Conservation (phyloP, 2,329 filamentous ascomycete genomes). For the Dactylellina drechsleri region DNA sequence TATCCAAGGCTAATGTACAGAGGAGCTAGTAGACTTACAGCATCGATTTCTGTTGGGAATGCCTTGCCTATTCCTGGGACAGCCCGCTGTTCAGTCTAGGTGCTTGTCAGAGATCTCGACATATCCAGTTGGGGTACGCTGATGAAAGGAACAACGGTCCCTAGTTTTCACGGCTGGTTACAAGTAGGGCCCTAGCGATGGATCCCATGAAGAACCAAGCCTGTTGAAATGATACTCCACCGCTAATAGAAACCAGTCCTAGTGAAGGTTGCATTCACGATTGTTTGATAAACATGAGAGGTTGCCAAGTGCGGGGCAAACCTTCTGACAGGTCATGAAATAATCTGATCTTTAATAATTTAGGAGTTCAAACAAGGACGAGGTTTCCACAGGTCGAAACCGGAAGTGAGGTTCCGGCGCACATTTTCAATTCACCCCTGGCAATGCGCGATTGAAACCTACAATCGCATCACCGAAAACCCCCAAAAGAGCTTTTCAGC, state of each 20-base stretch:
- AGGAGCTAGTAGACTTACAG: conserved; percentile 1
- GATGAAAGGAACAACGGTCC: conserved; percentile 32
- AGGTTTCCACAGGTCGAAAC: conserved; percentile 19
- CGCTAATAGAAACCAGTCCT: conserved; percentile 16
- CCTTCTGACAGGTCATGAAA: conserved; percentile 10
- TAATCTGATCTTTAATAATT: conserved; percentile 43
- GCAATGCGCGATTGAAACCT: conserved; percentile 31
- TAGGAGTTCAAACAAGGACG: conserved; percentile 17
- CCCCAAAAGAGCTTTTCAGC: conserved; percentile 12
- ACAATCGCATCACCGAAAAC: conserved; percentile 32
- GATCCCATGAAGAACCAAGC: conserved; percentile 14
- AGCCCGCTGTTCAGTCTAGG: conserved; percentile 10
- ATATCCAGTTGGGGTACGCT: conserved; percentile 29
- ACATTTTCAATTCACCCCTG: conserved; percentile 16
- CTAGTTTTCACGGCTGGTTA: conserved; percentile 13
- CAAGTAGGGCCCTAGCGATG: conserved; percentile 2
- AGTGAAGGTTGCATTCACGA: not conserved
- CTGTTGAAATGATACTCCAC: conserved; percentile 1
- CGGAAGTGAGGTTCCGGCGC: conserved; percentile 7
- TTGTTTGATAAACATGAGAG: conserved; percentile 20
- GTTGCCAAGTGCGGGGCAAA: conserved; percentile 37
- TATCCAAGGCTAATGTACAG: conserved; percentile 33
- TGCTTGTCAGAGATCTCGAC: conserved; percentile 35
- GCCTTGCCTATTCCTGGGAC: conserved; percentile 40
- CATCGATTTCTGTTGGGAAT: conserved; percentile 41